Base-by-base conservation (phyloP, 108 stramenopile species). In the Discostella stelligeroides region DNA sequence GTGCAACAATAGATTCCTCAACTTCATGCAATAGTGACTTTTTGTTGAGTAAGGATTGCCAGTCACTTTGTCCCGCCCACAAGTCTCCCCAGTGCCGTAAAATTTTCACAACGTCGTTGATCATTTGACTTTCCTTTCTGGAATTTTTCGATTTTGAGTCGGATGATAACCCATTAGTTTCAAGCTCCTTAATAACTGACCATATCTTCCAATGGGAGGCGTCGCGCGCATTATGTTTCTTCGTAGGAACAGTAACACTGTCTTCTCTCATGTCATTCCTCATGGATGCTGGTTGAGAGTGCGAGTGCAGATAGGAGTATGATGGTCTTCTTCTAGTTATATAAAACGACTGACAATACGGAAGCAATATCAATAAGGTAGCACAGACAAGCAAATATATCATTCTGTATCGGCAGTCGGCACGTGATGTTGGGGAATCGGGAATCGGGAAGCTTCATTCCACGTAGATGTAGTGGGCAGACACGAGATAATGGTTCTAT, bases 1-100 rank as follows among this genome's bases (percentile, higher is more conserved):
- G 61, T n/a, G 86, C 81, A 11, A 90, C 83, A 30, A 90, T 86
- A 10, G 79, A 78, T 47, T 90, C 89, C 65, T 90, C 89, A 4
- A 85, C 51, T 65, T 87, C 86, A 24, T 88, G 75, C 14, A 76
- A 63, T 0, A 90, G 63, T 7, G 49, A 60, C 24, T 53, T 43
- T 62, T 86, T 86, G 73, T 90, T 85, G 20, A 87, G 68, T 10
- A 86, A 45, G 11, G 82, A 73, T 25, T 68, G 56, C 82, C 76
- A 84, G 23, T 72, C 76, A 7, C 39, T 24, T 54, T 81, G 43
- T 0, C 82, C 81, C 23, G 65, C 63, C 78, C 78, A 84, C 37
- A 65, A 20, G 13, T 64, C 25, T 28, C 66, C 82, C 86, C 82
- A 85, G 11, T 75, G 23, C 11, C 56, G 59, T 12, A 86, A 63